Percentiles rank a stretch among this genome's conserved stretches.
Evolutionary conservation across 257 asterid species (phyloP).

Genomic region (Salvia rosmarinus): DNA sequence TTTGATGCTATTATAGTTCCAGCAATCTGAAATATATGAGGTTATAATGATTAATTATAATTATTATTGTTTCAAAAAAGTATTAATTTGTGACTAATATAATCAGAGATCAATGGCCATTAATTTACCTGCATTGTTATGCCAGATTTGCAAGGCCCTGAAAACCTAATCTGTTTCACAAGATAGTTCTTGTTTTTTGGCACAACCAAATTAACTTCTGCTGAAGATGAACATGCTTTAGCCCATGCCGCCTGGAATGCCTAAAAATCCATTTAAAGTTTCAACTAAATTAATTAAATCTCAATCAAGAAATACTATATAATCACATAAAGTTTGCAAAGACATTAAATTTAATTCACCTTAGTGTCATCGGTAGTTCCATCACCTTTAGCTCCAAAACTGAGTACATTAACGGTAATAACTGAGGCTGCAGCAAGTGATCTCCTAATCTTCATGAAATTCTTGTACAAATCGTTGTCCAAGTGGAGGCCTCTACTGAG

Average conservation of each 20-base stretch:
- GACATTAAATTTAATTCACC: conserved; percentile 33
- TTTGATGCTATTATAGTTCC: conserved; percentile 64
- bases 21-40: conserved; percentile 43
- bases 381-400: conserved; percentile 66
- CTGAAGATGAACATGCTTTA: conserved; percentile 53
- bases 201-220: conserved; percentile 40
- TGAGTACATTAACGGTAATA: conserved; percentile 44
- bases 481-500: too few relatives aligned
- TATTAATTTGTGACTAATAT: not conserved
- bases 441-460: conserved; percentile 23
- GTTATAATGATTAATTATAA: not conserved
- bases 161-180: conserved; percentile 52
- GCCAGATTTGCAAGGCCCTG: conserved; percentile 63
- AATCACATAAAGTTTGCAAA: too few relatives aligned
- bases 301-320: not conserved
- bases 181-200: conserved; percentile 46
- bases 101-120: not conserved
- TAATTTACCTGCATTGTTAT: conserved; percentile 57
- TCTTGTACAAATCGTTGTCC: conserved; percentile 24
- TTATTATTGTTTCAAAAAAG: not conserved
- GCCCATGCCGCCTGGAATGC: conserved; percentile 60
- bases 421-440: conserved; percentile 28
- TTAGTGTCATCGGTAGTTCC: conserved; percentile 57
- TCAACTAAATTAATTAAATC: not conserved
- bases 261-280: conserved; percentile 35